Evolutionary conservation across 345 rosid species (phyloP).

Genomic region (Cardamine chenopodiifolia): DNA sequence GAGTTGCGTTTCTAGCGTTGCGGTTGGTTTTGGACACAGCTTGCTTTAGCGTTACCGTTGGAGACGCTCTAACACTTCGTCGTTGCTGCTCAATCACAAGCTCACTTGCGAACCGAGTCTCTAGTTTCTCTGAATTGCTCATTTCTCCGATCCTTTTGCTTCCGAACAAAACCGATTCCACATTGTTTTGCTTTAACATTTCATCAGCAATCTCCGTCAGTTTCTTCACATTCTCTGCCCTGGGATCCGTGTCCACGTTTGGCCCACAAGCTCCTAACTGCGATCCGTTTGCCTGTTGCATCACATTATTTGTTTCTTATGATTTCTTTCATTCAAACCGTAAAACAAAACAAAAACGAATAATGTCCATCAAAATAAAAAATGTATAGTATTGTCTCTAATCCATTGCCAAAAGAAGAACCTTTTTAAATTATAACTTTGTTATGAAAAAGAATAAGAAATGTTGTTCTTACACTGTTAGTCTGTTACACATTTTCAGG

Average conservation of each 20-base stretch:
- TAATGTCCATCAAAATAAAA: neutral
- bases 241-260: conserved; percentile 69
- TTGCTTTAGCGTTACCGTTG: conserved; percentile 95
- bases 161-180: conserved; percentile 84
- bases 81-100: conserved; percentile 86
- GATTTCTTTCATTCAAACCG: conserved; percentile 18
- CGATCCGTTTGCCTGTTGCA: conserved; percentile 44
- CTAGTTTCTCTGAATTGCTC: conserved; percentile 79
- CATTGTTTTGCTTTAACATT: conserved; percentile 93
- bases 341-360: neutral
- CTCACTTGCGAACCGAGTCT: conserved; percentile 84
- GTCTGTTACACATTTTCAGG: too few relatives aligned
- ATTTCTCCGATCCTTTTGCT: conserved; percentile 80
- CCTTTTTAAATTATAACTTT: too few relatives aligned
- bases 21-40: conserved; percentile 54
- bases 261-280: conserved; percentile 46
- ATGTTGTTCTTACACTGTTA: too few relatives aligned
- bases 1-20: conserved; percentile 43
- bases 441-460: too few relatives aligned
- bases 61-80: conserved; percentile 85
- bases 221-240: conserved; percentile 70
- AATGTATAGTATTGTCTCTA: too few relatives aligned
- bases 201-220: conserved; percentile 79
- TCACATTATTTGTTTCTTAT: conserved; percentile 12
- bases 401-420: too few relatives aligned